A percentile compares a stretch with the other conserved stretches of the same genome.
Conservation (phyloP, 2,329 filamentous ascomycete genomes). For the Fusarium sp. region DNA sequence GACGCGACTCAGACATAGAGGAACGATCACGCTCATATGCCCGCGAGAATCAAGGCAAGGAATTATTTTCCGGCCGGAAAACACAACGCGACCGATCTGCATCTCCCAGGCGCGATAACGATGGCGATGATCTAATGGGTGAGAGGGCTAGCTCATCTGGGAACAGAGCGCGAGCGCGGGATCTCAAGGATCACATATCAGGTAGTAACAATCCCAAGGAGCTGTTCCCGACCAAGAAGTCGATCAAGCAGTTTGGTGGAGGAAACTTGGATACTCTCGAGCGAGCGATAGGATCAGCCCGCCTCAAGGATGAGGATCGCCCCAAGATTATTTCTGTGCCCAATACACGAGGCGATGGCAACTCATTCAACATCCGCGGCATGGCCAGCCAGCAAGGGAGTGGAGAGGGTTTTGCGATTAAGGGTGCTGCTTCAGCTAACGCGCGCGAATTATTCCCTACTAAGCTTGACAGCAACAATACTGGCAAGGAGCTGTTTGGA, state of each 20-base stretch:
- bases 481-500: conserved; percentile 75
- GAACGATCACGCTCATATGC: conserved; percentile 44
- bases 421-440: conserved; percentile 60
- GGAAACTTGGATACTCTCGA: conserved; percentile 51
- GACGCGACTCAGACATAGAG: conserved; percentile 37
- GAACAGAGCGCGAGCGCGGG: conserved; percentile 47
- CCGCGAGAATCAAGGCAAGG: conserved; percentile 60
- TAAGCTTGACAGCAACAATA: conserved; percentile 64
- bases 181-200: conserved; percentile 46
- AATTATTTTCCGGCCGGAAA: conserved; percentile 65
- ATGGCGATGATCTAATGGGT: conserved; percentile 52
- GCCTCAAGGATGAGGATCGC: conserved; percentile 49
- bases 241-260: conserved; percentile 35
- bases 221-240: conserved; percentile 50
- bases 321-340: conserved; percentile 68
- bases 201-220: conserved; percentile 47
- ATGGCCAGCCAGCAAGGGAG: conserved; percentile 56
- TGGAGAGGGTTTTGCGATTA: conserved; percentile 68
- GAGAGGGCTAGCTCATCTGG: conserved; percentile 43
- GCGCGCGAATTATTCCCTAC: conserved; percentile 74
- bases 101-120: conserved; percentile 56
- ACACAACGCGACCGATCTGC: conserved; percentile 58
- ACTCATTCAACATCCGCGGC: conserved; percentile 68
- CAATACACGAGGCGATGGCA: conserved; percentile 48
- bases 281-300: conserved; percentile 49